These are phyloP conservation scores for Colletotrichum sp. DNA, from an alignment of 2,329 filamentous ascomycete species.

Conservation along the genomic window DNA sequence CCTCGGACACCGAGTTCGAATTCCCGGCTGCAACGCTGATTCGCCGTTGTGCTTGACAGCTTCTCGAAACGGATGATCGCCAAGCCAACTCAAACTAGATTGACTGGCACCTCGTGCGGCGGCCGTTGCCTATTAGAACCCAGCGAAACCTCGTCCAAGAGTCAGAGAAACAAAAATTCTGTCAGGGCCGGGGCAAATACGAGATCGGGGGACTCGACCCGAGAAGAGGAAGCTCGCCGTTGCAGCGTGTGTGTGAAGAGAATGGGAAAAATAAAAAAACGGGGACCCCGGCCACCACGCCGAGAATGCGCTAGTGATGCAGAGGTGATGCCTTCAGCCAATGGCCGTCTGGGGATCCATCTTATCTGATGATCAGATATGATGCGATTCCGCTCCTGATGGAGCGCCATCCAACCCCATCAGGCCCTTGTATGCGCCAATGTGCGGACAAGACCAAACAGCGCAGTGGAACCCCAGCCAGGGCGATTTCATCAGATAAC, in stretches of 20 bases:
- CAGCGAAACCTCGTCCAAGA: neutral
- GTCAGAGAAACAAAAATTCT: neutral
- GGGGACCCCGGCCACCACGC: neutral
- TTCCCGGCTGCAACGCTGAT: neutral
- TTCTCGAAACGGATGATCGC: neutral
- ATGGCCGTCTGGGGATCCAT: constrained; percentile 10
- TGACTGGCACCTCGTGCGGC: neutral
- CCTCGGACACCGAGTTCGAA: constrained; percentile 1
- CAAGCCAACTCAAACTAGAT: neutral
- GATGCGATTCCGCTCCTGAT: constrained; percentile 12
- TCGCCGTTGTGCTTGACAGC: neutral
- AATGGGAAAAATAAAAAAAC: neutral
- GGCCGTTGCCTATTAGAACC: neutral
- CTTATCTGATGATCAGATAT: constrained; percentile 26
- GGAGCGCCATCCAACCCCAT: neutral
- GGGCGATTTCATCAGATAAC: constrained; percentile 15
- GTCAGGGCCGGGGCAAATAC: constrained; percentile 1
- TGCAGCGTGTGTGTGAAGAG: neutral
- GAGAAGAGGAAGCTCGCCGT: neutral
- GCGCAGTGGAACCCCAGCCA: neutral
- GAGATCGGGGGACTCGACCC: neutral
- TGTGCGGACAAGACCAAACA: neutral
- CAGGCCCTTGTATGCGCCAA: neutral
- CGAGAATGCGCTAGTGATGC: constrained; percentile 12
- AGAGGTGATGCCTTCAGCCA: neutral